phyloP scores from a whole-genome alignment of 2,329 filamentous ascomycete species.

The Hypoxylon sp. region DNA sequence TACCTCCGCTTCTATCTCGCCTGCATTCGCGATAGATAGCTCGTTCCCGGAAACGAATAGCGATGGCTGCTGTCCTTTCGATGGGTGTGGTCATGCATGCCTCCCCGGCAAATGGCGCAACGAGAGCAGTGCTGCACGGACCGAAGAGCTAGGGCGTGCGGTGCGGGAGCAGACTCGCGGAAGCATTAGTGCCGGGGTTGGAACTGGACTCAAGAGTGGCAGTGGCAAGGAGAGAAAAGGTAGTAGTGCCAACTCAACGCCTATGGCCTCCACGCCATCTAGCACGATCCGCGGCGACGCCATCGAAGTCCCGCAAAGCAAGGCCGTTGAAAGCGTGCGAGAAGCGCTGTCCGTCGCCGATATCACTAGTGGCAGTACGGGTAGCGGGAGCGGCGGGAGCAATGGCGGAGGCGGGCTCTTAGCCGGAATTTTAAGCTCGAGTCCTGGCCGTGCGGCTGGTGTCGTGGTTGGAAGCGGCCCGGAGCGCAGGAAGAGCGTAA shows the following conservation, averaged over 20 bases:
- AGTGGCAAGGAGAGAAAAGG: conserved; percentile 35
- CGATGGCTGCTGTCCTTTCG: conserved; percentile 74
- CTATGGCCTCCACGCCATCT: conserved; percentile 40
- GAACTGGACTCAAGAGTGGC: conserved; percentile 36
- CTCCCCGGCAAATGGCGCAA: conserved; percentile 70
- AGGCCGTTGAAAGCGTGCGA: conserved; percentile 72
- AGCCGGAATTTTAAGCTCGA: conserved; percentile 66
- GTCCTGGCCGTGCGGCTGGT: conserved; percentile 57
- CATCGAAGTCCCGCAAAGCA: conserved; percentile 70
- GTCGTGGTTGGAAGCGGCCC: conserved; percentile 49
- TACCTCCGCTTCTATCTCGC: conserved; percentile 6
- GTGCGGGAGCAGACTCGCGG: conserved; percentile 60
- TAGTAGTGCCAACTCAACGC: conserved; percentile 28
- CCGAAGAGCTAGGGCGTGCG: conserved; percentile 67
- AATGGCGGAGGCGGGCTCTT: conserved; percentile 55
- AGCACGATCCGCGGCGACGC: conserved; percentile 62
- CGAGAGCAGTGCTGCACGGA: conserved; percentile 61
- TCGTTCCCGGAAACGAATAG: conserved; percentile 59
- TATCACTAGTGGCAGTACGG: conserved; percentile 27
- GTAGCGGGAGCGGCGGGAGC: conserved; percentile 38
- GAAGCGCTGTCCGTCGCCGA: conserved; percentile 62
- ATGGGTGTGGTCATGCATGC: conserved; percentile 75
- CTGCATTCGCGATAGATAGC: conserved; percentile 44
- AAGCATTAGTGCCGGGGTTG: conserved; percentile 39
- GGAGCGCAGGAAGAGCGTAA: conserved; percentile 75